Percentiles rank a stretch among this genome's conserved stretches.
Conservation (phyloP, 164 flowering plant species). For the Stephania japonica region DNA sequence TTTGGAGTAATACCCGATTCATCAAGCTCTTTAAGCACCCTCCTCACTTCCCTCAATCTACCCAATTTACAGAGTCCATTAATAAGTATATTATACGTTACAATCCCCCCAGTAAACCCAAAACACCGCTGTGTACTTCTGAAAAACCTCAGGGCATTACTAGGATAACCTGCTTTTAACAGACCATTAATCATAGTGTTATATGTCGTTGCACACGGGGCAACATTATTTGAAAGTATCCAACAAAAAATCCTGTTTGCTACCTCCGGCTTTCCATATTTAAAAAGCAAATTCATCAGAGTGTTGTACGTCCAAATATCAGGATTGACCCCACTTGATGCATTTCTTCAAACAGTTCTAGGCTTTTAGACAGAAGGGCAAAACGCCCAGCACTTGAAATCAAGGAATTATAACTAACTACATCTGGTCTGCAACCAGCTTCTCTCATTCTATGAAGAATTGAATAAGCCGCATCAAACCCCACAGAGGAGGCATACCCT, state of each 20-base stretch:
- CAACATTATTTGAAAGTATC: conserved; percentile 24
- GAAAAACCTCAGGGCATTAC: conserved; percentile 58
- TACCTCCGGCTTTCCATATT: conserved; percentile 52
- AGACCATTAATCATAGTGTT: conserved; percentile 78
- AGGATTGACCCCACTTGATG: conserved; percentile 46
- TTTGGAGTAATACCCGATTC: conserved; percentile 49
- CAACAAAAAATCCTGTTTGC: conserved; percentile 50
- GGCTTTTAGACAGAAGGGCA: conserved; percentile 22
- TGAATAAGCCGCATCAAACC: conserved; percentile 58
- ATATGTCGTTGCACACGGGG: conserved; percentile 38
- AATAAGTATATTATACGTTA: conserved; percentile 75
- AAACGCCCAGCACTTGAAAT: conserved; percentile 54
- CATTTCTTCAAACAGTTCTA: conserved; percentile 76
- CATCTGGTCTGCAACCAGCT: conserved; percentile 72
- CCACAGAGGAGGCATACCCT: conserved; percentile 51
- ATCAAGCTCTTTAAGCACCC: conserved; percentile 48
- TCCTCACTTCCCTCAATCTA: conserved; percentile 33
- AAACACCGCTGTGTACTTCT: conserved; percentile 41
- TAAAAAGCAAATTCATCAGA: conserved; percentile 78
- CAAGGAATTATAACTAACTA: conserved; percentile 66
- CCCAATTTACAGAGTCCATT: conserved; percentile 66
- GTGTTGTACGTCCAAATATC: conserved; percentile 76
- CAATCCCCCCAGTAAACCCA: conserved; percentile 46
- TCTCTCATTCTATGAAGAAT: conserved; percentile 60
- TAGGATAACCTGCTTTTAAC: conserved; percentile 50